Evolutionary conservation across 2,329 filamentous ascomycete species (phyloP).

Genomic region (Nemania abortiva): DNA sequence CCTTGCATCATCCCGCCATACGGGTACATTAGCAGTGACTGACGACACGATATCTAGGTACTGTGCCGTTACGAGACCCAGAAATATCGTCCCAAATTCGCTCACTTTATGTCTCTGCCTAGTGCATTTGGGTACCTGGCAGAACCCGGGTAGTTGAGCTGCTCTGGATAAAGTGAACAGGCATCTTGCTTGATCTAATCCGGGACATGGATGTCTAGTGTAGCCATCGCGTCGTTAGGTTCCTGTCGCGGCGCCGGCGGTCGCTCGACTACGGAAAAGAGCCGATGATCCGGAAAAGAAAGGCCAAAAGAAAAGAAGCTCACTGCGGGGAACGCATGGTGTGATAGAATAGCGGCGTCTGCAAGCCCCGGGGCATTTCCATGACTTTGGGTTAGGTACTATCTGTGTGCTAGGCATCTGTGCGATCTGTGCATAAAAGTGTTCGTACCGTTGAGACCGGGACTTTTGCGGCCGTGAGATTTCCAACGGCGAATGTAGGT

Average conservation of each 20-base stretch:
- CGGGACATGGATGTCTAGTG: constrained; percentile 9
- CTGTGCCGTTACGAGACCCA: not conserved
- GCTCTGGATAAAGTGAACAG: not conserved
- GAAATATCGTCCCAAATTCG: constrained; percentile 2
- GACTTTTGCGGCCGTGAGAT: not conserved
- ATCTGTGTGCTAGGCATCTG: not conserved
- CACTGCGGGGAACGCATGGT: constrained; percentile 25
- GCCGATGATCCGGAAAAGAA: constrained; percentile 28
- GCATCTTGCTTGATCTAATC: constrained; percentile 24
- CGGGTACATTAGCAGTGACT: constrained; percentile 5
- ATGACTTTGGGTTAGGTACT: not conserved
- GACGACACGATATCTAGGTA: not conserved
- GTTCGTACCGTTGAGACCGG: not conserved
- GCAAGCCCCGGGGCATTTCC: not conserved
- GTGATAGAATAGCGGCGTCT: constrained; percentile 1
- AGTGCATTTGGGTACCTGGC: not conserved
- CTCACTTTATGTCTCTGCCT: not conserved
- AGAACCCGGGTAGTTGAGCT: not conserved
- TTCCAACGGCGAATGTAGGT: not conserved
- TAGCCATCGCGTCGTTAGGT: constrained; percentile 14
- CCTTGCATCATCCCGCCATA: constrained; percentile 25
- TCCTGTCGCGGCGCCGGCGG: constrained; percentile 20
- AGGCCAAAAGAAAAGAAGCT: constrained; percentile 14
- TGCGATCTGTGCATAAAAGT: not conserved
- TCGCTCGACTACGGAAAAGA: constrained; percentile 26